These are phyloP conservation scores for Cyberlindnera petersonii DNA, from an alignment of 805 yeast genomes.

Conservation along the genomic window DNA sequence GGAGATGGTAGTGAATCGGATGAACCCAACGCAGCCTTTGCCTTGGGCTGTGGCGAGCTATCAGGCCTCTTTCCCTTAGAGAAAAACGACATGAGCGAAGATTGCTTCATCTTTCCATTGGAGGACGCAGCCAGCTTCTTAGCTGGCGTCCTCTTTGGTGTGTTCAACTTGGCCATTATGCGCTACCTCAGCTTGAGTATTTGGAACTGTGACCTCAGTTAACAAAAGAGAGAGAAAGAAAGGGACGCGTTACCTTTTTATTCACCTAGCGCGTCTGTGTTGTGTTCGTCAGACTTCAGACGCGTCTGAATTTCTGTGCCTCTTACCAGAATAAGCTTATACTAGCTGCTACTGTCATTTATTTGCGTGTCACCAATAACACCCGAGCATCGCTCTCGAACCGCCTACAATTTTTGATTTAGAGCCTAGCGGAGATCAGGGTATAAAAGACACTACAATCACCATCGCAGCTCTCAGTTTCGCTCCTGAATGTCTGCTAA, in stretches of 20 bases:
- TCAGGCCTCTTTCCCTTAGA: constrained; percentile 10
- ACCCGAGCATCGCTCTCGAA: too few species aligned
- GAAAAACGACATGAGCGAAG: constrained; percentile 17
- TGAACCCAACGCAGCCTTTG: background rate
- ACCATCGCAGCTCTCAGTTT: background rate
- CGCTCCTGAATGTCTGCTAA: constrained; percentile 31
- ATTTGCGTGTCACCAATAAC: too few species aligned
- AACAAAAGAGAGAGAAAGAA: background rate
- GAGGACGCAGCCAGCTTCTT: constrained; percentile 12
- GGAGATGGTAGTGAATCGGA: constrained; percentile 13
- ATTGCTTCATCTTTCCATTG: constrained; percentile 17
- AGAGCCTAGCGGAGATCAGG: too few species aligned
- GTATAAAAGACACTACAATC: too few species aligned
- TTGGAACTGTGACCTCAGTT: too few species aligned
- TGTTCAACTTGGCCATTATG: constrained; percentile 8
- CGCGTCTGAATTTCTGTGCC: too few species aligned
- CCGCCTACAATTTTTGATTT: too few species aligned
- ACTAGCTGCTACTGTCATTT: too few species aligned
- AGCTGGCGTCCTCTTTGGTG: constrained; percentile 14
- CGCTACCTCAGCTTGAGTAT: too few species aligned
- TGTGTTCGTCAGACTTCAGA: too few species aligned
- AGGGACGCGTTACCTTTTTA: background rate
- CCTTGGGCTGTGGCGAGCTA: background rate
- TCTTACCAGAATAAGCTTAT: too few species aligned
- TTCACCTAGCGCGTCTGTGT: too few species aligned